phyloP scores from a whole-genome alignment of 31 red algal genomes.

The Bonnemaisonia californica region DNA sequence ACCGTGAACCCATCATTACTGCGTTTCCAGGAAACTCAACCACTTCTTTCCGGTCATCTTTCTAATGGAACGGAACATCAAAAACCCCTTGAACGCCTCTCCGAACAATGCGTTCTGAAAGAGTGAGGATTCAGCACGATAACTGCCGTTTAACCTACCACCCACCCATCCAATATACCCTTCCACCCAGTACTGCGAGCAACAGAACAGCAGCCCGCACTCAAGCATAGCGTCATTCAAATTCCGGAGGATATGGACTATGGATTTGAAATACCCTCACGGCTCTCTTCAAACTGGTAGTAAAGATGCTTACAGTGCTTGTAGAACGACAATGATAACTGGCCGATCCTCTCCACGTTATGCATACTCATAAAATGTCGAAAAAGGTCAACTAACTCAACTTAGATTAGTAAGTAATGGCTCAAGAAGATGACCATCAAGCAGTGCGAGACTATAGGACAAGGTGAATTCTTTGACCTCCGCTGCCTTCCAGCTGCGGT shows the following conservation, averaged over 20 bases:
- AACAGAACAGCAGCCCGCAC: conserved; percentile 5
- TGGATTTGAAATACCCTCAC: conserved; percentile 16
- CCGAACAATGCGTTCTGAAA: not conserved
- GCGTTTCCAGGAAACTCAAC: too few relatives aligned
- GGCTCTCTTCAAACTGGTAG: not conserved
- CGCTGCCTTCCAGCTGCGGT: conserved; percentile 25
- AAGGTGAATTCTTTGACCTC: conserved; percentile 37
- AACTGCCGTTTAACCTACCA: conserved; percentile 8
- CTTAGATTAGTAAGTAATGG: conserved; percentile 1
- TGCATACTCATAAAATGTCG: not conserved
- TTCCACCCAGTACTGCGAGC: conserved; percentile 32
- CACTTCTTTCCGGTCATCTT: not conserved
- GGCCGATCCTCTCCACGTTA: not conserved
- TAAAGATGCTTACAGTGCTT: not conserved
- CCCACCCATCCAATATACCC: conserved; percentile 19
- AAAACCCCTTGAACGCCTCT: conserved; percentile 16
- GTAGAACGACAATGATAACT: not conserved
- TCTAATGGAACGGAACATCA: not conserved
- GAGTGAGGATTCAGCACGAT: conserved; percentile 1
- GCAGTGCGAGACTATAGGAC: conserved; percentile 1
- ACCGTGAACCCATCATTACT: conserved; percentile 1
- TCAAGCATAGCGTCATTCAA: not conserved
- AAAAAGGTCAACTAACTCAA: conserved; percentile 11
- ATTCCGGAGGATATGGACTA: conserved; percentile 16
- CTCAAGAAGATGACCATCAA: conserved; percentile 24